Evolutionary conservation across 306 rosid species (phyloP).

Genomic region (Glycyrrhiza uralensis): DNA sequence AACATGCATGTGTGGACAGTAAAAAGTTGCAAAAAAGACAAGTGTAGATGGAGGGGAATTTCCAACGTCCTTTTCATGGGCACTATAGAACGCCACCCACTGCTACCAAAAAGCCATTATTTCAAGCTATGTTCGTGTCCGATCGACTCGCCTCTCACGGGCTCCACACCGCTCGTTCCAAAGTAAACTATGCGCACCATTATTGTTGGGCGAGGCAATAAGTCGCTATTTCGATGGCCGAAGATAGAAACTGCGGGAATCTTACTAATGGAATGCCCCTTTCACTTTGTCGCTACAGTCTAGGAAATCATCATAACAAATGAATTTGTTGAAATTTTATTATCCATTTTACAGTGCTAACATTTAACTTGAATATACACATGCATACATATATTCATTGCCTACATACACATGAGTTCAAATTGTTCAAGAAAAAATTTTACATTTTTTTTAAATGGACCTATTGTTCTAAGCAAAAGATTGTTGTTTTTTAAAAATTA

Average conservation of each 20-base stretch:
- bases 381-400: too few relatives aligned
- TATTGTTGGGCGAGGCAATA: neutral
- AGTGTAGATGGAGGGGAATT: neutral
- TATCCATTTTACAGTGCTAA: too few relatives aligned
- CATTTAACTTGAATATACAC: too few relatives aligned
- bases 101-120: slow-evolving; percentile 18
- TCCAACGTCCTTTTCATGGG: slow-evolving; percentile 26
- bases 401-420: too few relatives aligned
- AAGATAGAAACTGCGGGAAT: slow-evolving; percentile 30
- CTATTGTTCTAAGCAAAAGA: neutral
- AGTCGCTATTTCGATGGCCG: neutral
- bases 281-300: slow-evolving; percentile 11
- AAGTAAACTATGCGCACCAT: slow-evolving; percentile 1
- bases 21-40: slow-evolving; percentile 1
- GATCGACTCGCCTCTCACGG: slow-evolving; percentile 26
- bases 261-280: slow-evolving; percentile 13
- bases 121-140: slow-evolving; percentile 21
- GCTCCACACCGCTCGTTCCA: slow-evolving; percentile 25
- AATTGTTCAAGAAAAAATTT: too few relatives aligned
- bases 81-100: slow-evolving; percentile 15
- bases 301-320: neutral
- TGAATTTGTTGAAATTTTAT: neutral
- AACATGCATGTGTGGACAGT: neutral
- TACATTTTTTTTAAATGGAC: too few relatives aligned
- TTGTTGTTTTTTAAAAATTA: neutral